Conservation (phyloP, 371 early-diverging fungal species). For the Batkoa obscura region DNA sequence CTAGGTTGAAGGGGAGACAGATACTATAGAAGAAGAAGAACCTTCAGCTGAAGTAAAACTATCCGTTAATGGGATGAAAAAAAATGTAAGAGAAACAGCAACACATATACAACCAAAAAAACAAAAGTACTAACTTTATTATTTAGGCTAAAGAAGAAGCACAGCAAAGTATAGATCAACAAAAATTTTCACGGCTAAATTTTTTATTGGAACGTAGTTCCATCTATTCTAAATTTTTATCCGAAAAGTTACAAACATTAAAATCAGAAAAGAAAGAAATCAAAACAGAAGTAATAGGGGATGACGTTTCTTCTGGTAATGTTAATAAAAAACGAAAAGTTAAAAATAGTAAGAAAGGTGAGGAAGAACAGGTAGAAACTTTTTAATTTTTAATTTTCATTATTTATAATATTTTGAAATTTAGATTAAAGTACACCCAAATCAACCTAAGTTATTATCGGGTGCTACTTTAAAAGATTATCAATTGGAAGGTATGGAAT, state of each 20-base stretch:
- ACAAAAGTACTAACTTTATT: not conserved
- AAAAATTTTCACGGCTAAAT: constrained; percentile 52
- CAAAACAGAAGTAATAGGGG: no score
- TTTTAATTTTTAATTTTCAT: constrained; percentile 4
- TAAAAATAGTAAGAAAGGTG: no score
- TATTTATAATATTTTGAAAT: constrained; percentile 7
- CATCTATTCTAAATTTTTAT: constrained; percentile 60
- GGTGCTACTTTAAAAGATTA: constrained; percentile 81
- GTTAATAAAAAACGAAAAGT: no score
- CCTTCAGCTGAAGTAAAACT: no score
- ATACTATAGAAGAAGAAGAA: no score
- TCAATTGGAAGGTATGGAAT: constrained; percentile 94
- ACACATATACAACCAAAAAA: no score
- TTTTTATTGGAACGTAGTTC: constrained; percentile 66
- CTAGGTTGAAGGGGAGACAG: no score
- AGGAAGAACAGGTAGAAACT: no score
- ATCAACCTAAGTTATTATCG: constrained; percentile 61
- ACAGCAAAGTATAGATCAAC: constrained; percentile 31
- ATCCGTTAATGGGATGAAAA: not conserved
- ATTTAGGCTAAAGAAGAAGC: constrained; percentile 32
- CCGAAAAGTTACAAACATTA: constrained; percentile 51
- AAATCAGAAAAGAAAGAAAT: constrained; percentile 37
- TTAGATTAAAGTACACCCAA: constrained; percentile 18
- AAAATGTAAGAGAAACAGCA: not conserved
- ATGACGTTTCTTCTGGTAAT: no score